A percentile compares a stretch with the other conserved stretches of the same genome.
Evolutionary conservation across 331 rosid species (phyloP).

Genomic region (Quercus tomentella): DNA sequence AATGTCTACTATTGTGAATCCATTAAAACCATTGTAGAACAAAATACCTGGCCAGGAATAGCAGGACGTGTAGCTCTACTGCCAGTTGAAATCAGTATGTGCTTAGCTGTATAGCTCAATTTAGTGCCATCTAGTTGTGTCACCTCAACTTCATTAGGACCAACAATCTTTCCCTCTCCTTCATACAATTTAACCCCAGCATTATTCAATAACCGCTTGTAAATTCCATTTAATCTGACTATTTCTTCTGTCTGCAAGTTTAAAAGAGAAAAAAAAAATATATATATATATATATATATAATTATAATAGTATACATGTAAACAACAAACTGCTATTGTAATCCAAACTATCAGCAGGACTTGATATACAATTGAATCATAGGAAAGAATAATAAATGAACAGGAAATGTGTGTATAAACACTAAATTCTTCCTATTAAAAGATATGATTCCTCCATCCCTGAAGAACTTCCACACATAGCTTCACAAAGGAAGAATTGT

Average conservation of each 20-base stretch:
- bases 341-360: background rate
- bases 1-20: background rate
- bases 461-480: background rate
- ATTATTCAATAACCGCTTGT: conserved; percentile 83
- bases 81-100: conserved; percentile 92
- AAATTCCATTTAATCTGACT: conserved; percentile 78
- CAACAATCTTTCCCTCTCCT: conserved; percentile 90
- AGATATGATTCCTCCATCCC: background rate
- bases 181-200: conserved; percentile 86
- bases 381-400: background rate
- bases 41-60: conserved; percentile 85
- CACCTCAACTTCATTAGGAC: conserved; percentile 96
- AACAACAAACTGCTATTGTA: background rate
- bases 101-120: conserved; percentile 81
- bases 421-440: background rate
- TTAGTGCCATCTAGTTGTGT: conserved; percentile 97
- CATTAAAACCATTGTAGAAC: background rate
- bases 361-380: background rate
- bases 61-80: conserved; percentile 70
- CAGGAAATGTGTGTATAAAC: background rate
- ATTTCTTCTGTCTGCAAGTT: conserved; percentile 87
- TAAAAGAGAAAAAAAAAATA: background rate
- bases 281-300: background rate
- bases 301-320: background rate
- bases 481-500: background rate